phyloP scores from a whole-genome alignment of 2,329 filamentous ascomycete genomes.

The Rhynchosporium agropyri region DNA sequence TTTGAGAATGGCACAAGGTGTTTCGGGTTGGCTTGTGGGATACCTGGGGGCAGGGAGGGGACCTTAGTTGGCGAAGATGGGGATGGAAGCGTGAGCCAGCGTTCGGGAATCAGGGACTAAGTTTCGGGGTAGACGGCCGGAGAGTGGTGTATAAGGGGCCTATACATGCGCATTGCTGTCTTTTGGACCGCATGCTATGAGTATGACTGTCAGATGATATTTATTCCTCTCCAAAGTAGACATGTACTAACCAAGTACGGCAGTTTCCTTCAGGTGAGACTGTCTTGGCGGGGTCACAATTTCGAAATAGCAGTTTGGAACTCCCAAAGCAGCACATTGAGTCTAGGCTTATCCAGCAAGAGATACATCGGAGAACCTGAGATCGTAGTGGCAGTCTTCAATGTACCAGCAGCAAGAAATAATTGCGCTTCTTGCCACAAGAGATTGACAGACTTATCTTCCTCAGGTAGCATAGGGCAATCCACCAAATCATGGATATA shows the following conservation, averaged over 20 bases:
- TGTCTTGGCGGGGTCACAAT: constrained; percentile 33
- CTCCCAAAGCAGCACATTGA: constrained; percentile 38
- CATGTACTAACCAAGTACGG: constrained; percentile 43
- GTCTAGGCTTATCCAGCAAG: constrained; percentile 34
- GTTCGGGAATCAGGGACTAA: constrained; percentile 28
- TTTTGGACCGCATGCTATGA: constrained; percentile 16
- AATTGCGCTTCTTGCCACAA: constrained; percentile 46
- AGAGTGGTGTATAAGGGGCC: constrained; percentile 25
- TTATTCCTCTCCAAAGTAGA: neutral
- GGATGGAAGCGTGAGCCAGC: constrained; percentile 18
- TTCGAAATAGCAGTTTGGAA: constrained; percentile 36
- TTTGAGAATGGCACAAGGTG: constrained; percentile 25
- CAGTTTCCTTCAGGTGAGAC: constrained; percentile 46
- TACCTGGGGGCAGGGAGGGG: constrained; percentile 6
- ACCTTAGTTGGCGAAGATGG: constrained; percentile 12
- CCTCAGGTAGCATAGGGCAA: constrained; percentile 43
- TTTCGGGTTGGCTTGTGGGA: constrained; percentile 20
- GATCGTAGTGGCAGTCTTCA: constrained; percentile 44
- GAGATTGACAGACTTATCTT: constrained; percentile 43
- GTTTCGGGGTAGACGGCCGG: constrained; percentile 23
- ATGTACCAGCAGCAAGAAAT: constrained; percentile 46
- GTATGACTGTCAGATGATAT: neutral
- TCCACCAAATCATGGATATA: constrained; percentile 39
- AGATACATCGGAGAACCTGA: constrained; percentile 40
- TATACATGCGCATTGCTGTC: constrained; percentile 23